Percentiles rank a stretch among this genome's conserved stretches.
Conservation (phyloP, 768 basidiomycete genomes). For the Amanita brunnescens region DNA sequence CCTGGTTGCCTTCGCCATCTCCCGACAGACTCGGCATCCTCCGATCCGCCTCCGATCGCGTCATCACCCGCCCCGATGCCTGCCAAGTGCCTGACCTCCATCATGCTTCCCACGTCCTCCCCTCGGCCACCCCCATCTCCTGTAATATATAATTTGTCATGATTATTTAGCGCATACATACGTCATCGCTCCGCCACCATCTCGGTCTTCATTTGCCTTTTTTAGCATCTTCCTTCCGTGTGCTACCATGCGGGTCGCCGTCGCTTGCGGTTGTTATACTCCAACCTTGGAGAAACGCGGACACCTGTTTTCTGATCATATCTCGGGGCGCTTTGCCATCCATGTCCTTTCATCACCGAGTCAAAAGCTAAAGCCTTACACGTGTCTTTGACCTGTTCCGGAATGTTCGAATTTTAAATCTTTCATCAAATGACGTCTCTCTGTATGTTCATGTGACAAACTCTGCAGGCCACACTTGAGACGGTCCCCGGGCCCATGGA, state of each 20-base stretch:
- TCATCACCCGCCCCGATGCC: not conserved
- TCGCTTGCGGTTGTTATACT: not conserved
- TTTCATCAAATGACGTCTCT: not conserved
- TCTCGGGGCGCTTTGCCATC: not conserved
- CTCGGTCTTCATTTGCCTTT: not conserved
- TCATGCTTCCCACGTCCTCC: slow-evolving; percentile 1
- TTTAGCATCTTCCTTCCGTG: not conserved
- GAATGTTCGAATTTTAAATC: not conserved
- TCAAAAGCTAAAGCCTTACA: not conserved
- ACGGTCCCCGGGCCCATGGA: too few species aligned
- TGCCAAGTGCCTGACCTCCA: not conserved
- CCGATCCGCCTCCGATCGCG: not conserved
- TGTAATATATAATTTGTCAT: not conserved
- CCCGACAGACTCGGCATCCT: not conserved
- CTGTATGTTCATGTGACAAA: not conserved
- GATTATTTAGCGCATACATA: not conserved
- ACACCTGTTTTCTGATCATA: not conserved
- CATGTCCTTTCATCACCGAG: not conserved
- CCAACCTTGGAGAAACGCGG: slow-evolving; percentile 5
- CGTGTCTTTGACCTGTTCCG: not conserved
- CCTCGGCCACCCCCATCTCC: not conserved
- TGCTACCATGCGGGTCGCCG: not conserved
- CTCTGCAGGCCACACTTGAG: not conserved
- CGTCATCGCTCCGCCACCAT: not conserved
- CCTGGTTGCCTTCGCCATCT: not conserved